These are phyloP conservation scores for Furcasterigmium furcatum DNA, from an alignment of 2,329 filamentous ascomycete species.

Conservation along the genomic window DNA sequence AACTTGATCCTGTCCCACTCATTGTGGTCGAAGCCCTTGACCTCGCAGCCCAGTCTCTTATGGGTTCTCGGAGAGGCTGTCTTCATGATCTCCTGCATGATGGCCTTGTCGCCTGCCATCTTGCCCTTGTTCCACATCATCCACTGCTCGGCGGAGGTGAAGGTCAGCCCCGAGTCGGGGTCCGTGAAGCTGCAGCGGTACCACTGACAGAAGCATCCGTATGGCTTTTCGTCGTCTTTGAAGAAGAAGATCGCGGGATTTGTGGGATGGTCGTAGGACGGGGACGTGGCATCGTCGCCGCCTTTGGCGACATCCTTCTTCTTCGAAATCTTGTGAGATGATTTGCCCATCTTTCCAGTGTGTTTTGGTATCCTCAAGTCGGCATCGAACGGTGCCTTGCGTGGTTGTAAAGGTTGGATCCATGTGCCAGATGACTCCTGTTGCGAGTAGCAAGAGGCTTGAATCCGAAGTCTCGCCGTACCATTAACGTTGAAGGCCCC, in stretches of 20 bases:
- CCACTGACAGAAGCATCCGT: constrained; percentile 1
- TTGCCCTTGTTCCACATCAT: neutral
- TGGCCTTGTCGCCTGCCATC: neutral
- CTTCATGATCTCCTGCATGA: neutral
- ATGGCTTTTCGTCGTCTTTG: neutral
- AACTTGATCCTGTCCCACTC: neutral
- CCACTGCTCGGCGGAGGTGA: neutral
- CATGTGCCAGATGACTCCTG: too few relatives aligned
- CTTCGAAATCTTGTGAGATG: too few relatives aligned
- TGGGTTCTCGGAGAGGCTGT: neutral
- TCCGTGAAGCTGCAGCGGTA: neutral
- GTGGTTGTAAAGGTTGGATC: too few relatives aligned
- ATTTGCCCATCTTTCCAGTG: too few relatives aligned
- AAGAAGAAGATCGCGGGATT: neutral
- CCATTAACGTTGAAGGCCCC: too few relatives aligned
- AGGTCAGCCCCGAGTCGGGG: neutral
- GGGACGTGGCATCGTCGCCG: too few relatives aligned
- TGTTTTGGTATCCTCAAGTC: too few relatives aligned
- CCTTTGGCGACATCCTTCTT: too few relatives aligned
- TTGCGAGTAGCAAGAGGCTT: too few relatives aligned
- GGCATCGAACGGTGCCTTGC: too few relatives aligned
- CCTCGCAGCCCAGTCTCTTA: neutral
- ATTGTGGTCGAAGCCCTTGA: neutral
- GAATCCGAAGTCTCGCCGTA: too few relatives aligned
- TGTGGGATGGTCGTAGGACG: neutral